Conservation (phyloP, 164 flowering plant genomes). For the Magnolia officinalis region DNA sequence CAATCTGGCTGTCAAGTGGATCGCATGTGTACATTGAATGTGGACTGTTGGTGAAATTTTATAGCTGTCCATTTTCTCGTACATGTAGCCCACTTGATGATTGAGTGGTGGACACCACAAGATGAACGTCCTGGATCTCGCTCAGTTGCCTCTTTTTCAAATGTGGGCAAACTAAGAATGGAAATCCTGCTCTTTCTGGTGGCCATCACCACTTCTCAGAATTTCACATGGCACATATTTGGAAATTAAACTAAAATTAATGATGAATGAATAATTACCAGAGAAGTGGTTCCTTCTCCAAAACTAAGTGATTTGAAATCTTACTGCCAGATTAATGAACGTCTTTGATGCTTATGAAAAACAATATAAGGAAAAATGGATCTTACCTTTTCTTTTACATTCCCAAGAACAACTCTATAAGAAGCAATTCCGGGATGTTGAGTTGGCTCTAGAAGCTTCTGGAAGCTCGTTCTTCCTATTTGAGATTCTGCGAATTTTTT, state of each 20-base stretch:
- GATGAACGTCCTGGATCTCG: background rate
- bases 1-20: no score
- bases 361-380: background rate
- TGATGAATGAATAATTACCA: no score
- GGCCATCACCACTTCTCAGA: background rate
- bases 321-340: background rate
- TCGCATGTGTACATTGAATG: no score
- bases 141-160: background rate
- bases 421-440: slow-evolving; percentile 80
- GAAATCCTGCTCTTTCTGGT: background rate
- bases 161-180: background rate
- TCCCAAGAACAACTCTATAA: slow-evolving; percentile 76
- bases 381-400: slow-evolving; percentile 74
- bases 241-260: no score
- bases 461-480: slow-evolving; percentile 83
- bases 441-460: slow-evolving; percentile 87
- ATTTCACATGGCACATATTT: background rate
- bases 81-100: background rate
- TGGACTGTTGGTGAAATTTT: no score
- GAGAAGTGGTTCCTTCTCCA: background rate
- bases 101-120: background rate
- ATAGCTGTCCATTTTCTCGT: no score
- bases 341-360: background rate
- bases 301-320: background rate
- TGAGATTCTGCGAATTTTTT: slow-evolving; percentile 72